Evolutionary conservation across 257 asterid species (phyloP).

Genomic region (Nemophila menziesii): DNA sequence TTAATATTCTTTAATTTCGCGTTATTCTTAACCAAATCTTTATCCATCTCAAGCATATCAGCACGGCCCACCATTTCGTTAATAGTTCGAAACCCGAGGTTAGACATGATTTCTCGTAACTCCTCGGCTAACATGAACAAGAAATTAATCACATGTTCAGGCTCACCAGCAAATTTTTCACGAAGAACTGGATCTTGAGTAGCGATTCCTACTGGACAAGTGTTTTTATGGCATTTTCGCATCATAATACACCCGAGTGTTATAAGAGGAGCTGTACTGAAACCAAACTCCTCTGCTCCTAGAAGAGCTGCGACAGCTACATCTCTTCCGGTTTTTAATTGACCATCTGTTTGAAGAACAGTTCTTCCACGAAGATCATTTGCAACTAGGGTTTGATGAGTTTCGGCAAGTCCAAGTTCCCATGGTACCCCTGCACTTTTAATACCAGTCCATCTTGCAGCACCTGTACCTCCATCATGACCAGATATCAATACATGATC

Average conservation of each 20-base stretch:
- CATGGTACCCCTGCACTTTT: slow-evolving; percentile 98
- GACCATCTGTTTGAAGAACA: slow-evolving; percentile 91
- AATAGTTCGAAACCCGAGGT: slow-evolving; percentile 75
- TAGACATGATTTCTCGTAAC: slow-evolving; percentile 84
- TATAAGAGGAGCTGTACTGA: slow-evolving; percentile 97
- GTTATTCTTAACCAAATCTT: slow-evolving; percentile 50
- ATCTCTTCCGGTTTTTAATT: slow-evolving; percentile 93
- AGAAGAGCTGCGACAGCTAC: slow-evolving; percentile 96
- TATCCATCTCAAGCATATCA: slow-evolving; percentile 86
- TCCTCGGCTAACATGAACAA: slow-evolving; percentile 99
- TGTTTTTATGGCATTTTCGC: slow-evolving; percentile 97
- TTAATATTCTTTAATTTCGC: slow-evolving; percentile 85
- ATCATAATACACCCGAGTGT: slow-evolving; percentile 98
- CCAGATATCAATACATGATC: slow-evolving; percentile 96
- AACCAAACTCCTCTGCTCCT: slow-evolving; percentile 99
- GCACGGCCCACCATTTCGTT: slow-evolving; percentile 94
- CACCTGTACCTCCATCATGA: slow-evolving; percentile 99
- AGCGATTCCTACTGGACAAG: slow-evolving; percentile 98
- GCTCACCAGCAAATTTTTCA: slow-evolving; percentile 93
- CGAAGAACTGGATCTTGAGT: slow-evolving; percentile 97
- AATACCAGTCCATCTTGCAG: slow-evolving; percentile 98
- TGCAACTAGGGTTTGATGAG: slow-evolving; percentile 97
- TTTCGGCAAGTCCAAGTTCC: slow-evolving; percentile 99
- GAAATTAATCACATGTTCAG: slow-evolving; percentile 93
- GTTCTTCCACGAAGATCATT: slow-evolving; percentile 98